Evolutionary conservation across 2,329 filamentous ascomycete species (phyloP), one percentile per base, ranked within the genome.

Genomic region (Exophiala alcalophila): DNA sequence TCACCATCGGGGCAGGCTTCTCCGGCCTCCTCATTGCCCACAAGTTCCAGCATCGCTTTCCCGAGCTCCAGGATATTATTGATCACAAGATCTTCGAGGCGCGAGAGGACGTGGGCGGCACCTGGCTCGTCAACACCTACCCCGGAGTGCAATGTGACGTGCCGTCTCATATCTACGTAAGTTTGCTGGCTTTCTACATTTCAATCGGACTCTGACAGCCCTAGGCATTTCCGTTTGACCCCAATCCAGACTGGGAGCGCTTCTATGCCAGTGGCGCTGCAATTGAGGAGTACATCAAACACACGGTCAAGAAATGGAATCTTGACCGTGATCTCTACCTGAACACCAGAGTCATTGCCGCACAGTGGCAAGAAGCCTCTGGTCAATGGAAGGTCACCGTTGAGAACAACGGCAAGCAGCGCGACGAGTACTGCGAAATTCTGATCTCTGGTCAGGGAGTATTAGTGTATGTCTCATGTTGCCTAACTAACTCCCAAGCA

Each of bases 111-210:
- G 47, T 70, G n/a, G 68, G 66, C 9, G 67, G 67, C 6, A 70
- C 67, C 0, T 65, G 62, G 63, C 52, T 65, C 4, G 67, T 65
- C 28, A 70, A 70, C 36, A 55, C 54, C 2, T 69, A 68, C 43
- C 66, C 66, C 0, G 68, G 68, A 4, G 65, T 52, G 12, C 40
- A 44, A 29, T 86, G 83, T 53, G 81, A 86, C 58, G 77, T 86
- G n/a, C 80, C 83, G 0, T 76, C 81, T 1, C 80, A 84, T 58
- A 80, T 82, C 16, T 87, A 87, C 54, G 82, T 51, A 44, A 27
- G 34, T 7, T 5, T 24, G 21, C 19, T 5, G 4, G 85, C 56
- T 75, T 75, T 4, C 78, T 76, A 8, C 14, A 15, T n/a, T 26
- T 6, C 15, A 6, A 24, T 61, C 7, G 8, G 9, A 15, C n/a